phyloP scores from a whole-genome alignment of 257 asterid species.

The Ocimum tenuiflorum region DNA sequence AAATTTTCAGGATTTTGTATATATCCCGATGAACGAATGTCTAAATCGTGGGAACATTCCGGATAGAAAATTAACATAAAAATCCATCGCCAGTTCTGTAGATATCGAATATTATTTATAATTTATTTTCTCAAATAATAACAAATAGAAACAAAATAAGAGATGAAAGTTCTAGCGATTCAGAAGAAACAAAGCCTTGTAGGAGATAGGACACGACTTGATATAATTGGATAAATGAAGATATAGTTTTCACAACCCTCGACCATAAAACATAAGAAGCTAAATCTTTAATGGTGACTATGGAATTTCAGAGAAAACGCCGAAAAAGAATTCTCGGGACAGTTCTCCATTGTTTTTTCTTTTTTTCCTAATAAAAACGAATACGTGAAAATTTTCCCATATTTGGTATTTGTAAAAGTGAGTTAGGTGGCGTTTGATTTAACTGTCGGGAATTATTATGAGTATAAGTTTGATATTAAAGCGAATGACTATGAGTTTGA shows the following conservation, averaged over 20 bases:
- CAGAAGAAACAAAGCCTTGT: slow-evolving; percentile 9
- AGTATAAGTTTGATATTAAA: too few relatives aligned
- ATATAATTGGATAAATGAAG: slow-evolving; percentile 1
- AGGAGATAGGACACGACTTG: not conserved
- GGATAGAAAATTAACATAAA: not conserved
- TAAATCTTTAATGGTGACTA: not conserved
- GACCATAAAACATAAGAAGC: slow-evolving; percentile 1
- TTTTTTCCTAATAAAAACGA: too few relatives aligned
- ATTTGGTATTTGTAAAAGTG: too few relatives aligned
- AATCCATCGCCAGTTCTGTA: not conserved
- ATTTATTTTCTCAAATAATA: not conserved
- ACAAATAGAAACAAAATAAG: not conserved
- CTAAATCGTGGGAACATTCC: slow-evolving; percentile 10
- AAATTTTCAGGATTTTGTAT: not conserved
- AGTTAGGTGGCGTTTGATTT: too few relatives aligned
- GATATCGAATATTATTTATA: not conserved
- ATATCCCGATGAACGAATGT: not conserved
- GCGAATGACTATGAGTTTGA: too few relatives aligned
- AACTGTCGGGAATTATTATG: too few relatives aligned
- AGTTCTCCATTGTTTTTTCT: not conserved
- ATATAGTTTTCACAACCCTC: slow-evolving; percentile 1
- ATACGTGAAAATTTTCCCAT: too few relatives aligned
- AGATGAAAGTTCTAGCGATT: slow-evolving; percentile 8
- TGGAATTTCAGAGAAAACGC: not conserved
- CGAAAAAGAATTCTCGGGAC: not conserved